Evolutionary conservation across 768 basidiomycete species (phyloP).

Genomic region (Lactifluus pinguis): DNA sequence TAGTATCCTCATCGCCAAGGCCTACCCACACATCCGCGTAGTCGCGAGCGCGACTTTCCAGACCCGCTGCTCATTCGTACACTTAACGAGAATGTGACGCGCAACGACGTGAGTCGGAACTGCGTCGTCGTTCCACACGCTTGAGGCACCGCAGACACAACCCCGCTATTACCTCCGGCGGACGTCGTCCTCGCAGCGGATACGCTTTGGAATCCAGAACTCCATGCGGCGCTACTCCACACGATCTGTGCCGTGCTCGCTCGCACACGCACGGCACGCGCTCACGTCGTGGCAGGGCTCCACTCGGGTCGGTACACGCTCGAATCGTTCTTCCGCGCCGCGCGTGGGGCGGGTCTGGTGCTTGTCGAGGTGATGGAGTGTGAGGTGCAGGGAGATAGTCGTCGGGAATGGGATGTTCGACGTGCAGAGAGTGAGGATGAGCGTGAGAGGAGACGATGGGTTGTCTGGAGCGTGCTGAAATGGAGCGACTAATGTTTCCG

Average conservation of each 20-base stretch:
- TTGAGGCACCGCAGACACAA: conserved; percentile 52
- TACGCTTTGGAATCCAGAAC: conserved; percentile 66
- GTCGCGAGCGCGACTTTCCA: conserved; percentile 65
- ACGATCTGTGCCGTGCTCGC: conserved; percentile 43
- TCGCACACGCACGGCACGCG: conserved; percentile 35
- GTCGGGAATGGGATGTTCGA: conserved; percentile 44
- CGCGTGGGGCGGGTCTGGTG: conserved; percentile 34
- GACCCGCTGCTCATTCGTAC: conserved; percentile 52
- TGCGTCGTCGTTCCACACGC: conserved; percentile 50
- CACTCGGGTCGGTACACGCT: conserved; percentile 73
- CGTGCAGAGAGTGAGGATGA: conserved; percentile 53
- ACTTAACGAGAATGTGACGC: conserved; percentile 45
- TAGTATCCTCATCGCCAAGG: conserved; percentile 54
- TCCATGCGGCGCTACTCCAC: conserved; percentile 45
- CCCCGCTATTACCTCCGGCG: conserved; percentile 21
- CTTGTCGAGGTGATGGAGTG: conserved; percentile 41
- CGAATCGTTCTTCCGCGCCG: conserved; percentile 44
- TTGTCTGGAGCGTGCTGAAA: conserved; percentile 46
- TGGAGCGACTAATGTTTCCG: conserved; percentile 3
- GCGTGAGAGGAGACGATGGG: conserved; percentile 58
- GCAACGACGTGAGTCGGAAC: conserved; percentile 38
- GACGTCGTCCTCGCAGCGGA: conserved; percentile 67
- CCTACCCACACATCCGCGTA: conserved; percentile 33
- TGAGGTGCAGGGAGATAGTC: conserved; percentile 31
- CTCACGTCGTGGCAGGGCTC: conserved; percentile 62